Evolutionary conservation across 805 yeast genomes (phyloP), one percentile per base, ranked within the genome.

Genomic region (Komagataella pseudopastoris): DNA sequence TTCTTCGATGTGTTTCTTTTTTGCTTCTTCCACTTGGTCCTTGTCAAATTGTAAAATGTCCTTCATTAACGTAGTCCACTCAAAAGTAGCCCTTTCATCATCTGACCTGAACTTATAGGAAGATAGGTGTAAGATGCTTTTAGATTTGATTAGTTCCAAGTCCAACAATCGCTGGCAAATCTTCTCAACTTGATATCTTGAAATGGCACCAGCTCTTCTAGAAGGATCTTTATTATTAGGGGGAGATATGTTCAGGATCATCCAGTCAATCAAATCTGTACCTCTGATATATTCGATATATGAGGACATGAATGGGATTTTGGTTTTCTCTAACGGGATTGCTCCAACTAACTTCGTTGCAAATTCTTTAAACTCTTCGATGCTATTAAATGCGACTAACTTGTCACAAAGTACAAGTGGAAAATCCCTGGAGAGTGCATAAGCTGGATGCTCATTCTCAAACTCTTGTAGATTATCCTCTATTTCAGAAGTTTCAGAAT

Each of bases 131-230:
- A 30, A 10, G 14, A 30, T 12, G 8, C 39, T 30, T 30, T 30
- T 30, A 8, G 39, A 30, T 44, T 51, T 56, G 20, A 58, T 50
- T n/a, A 58, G 24, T 47, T 53, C 55, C 49, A 58, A 47, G 4
- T 57, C 56, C 12, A 52, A 20, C 8, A 54, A 45, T 39, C 53
- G 53, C 23, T 57, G 54, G 23, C 54, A 49, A 7, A 57, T 50
- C 49, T 50, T 52, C 43, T 59, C 61, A n/a, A 59, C 52, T 17
- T 47, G 58, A 49, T 44, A 51, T 48, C 57, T 56, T 23, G 51
- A 51, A 6, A 48, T 49, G 4, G 51, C 43, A 8, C 47, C 53
- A 44, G 54, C 46, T 6, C 30, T 23, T 14, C 14, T 30, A 1
- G 39, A 30, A 30, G 14, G 14, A 14, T 44, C 49, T 50, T 10